These are phyloP conservation scores for Candida loeiensis DNA, from an alignment of 805 yeast genomes.

Conservation along the genomic window DNA sequence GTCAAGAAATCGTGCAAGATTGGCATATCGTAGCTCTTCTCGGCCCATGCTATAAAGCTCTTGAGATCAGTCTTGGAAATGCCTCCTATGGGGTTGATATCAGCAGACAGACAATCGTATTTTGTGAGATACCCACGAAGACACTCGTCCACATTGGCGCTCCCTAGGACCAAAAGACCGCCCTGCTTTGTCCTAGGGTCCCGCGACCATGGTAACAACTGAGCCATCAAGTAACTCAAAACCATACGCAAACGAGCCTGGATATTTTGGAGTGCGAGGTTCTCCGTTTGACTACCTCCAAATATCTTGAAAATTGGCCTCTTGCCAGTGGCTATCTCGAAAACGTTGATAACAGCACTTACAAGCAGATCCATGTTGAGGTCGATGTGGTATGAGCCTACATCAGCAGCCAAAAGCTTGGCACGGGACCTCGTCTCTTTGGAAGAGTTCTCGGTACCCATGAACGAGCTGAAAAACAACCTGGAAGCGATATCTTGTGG, in stretches of 20 bases:
- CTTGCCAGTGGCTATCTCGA: slow-evolving; percentile 88
- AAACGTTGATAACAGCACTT: slow-evolving; percentile 64
- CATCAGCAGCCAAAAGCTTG: slow-evolving; percentile 61
- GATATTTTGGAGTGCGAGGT: slow-evolving; percentile 91
- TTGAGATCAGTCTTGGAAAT: slow-evolving; percentile 92
- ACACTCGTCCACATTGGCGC: slow-evolving; percentile 97
- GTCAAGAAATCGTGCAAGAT: slow-evolving; percentile 71
- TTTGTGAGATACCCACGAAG: slow-evolving; percentile 93
- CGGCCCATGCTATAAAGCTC: slow-evolving; percentile 79
- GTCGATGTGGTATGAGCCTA: slow-evolving; percentile 89
- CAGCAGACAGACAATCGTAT: slow-evolving; percentile 97
- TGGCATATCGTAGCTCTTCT: slow-evolving; percentile 65
- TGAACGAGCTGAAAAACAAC: slow-evolving; percentile 85
- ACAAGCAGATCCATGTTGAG: slow-evolving; percentile 89
- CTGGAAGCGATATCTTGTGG: slow-evolving; percentile 73
- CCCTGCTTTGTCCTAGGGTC: slow-evolving; percentile 49
- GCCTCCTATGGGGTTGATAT: slow-evolving; percentile 98
- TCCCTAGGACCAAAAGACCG: slow-evolving; percentile 86
- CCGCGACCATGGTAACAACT: slow-evolving; percentile 91
- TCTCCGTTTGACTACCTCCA: slow-evolving; percentile 91
- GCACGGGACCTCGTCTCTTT: slow-evolving; percentile 82
- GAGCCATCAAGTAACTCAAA: slow-evolving; percentile 87
- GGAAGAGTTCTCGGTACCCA: slow-evolving; percentile 96
- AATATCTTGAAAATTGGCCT: slow-evolving; percentile 84
- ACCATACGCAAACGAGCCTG: slow-evolving; percentile 98